Conservation (phyloP, 179 eudicot genomes). For the Camellia oleifera region DNA sequence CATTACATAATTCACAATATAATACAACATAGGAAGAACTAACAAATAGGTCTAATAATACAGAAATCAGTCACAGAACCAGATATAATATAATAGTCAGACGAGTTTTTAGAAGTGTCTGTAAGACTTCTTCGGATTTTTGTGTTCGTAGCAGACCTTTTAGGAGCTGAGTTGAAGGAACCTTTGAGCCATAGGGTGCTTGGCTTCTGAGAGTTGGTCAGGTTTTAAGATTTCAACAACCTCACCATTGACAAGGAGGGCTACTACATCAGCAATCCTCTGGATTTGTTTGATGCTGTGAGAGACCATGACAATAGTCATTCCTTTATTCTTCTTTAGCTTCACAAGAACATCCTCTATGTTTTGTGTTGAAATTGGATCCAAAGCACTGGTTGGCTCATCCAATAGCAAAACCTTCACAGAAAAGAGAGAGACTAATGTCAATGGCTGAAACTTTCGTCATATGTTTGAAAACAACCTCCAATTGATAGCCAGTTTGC, state of each 20-base stretch:
- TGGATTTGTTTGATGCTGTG: constrained; percentile 93
- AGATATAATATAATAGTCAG: no score
- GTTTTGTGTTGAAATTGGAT: constrained; percentile 86
- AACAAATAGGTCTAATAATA: no score
- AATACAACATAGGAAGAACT: no score
- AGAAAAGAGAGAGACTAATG: not conserved
- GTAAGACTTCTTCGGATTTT: no score
- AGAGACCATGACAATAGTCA: constrained; percentile 80
- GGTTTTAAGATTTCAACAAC: constrained; percentile 80
- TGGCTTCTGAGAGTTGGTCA: constrained; percentile 57
- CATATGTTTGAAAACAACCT: no score
- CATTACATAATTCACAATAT: no score
- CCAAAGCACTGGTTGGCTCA: constrained; percentile 94
- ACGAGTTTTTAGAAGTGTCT: no score
- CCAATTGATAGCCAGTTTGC: no score
- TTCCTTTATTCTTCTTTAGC: constrained; percentile 53
- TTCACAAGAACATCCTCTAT: constrained; percentile 66
- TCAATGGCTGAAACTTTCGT: no score
- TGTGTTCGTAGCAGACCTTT: no score
- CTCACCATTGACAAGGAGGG: constrained; percentile 71
- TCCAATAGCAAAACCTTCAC: constrained; percentile 74
- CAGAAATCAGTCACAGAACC: no score
- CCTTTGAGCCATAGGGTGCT: constrained; percentile 82
- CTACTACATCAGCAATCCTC: constrained; percentile 82
- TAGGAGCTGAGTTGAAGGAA: constrained; percentile 68